Base-by-base conservation (phyloP, 805 yeast species). In the Pichia heedii region DNA sequence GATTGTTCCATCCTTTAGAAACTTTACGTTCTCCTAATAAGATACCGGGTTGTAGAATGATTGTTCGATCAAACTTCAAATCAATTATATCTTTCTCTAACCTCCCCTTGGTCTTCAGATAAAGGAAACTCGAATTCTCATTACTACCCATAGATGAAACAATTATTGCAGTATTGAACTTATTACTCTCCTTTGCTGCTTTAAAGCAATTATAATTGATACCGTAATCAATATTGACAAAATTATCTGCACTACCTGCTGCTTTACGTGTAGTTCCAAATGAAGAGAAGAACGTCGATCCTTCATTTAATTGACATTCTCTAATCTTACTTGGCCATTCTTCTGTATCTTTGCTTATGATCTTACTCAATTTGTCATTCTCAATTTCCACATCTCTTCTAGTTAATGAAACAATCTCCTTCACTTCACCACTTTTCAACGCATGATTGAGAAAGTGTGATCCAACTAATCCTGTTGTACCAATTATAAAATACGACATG, bases 381-480 rank as follows among this genome's bases (percentile, higher is more conserved):
- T 42, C 33, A 40, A 41, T 37, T 39, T 42, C 27, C 39, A 48
- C 70, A 24, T 55, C 66, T 42, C 76, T 67, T 55, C 93, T 72
- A 4, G 77, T 60, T 3, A 84, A 49, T 4, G 86, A 69, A 32
- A 62, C 62, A 6, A 81, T 57, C 19, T 67, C 61, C 2, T 60
- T 43, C 33, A 73, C 66, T 3, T 61, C 53, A 1, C 63, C 46
- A 3, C 73, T 60, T 10, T 55, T 48, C 33, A 61, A 60, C 6
- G 76, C 74, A 22, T 61, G 61, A 42, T 67, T 70, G 42, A 84
- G 56, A 46, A 84, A 70, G 21, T 66, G 69, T 21, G 68, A 52
- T 9, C 95, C 96, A 44, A 82, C 80, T 19, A 85, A 63, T 2
- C 96, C 96, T 1, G 95, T 86, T 24, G 88, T 73, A 2, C 96